A percentile compares a stretch with the other conserved stretches of the same genome.
phyloP scores from a whole-genome alignment of 1,139 yeast genomes.

The Debaryomyces singareniensis region DNA sequence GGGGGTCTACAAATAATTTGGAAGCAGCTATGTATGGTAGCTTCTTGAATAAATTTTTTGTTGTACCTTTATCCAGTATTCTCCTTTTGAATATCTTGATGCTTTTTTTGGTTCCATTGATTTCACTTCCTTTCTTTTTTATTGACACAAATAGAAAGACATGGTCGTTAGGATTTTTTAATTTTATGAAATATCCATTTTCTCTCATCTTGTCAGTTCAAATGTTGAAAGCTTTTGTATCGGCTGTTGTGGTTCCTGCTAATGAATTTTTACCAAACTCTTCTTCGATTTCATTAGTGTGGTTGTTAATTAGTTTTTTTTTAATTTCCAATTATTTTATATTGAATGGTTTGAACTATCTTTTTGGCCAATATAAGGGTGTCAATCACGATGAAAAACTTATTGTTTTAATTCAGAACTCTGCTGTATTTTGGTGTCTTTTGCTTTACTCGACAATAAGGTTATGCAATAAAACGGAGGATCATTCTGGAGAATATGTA shows the following conservation, averaged over 20 bases:
- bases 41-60: slow-evolving; percentile 53
- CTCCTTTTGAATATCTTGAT: slow-evolving; percentile 43
- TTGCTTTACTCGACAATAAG: slow-evolving; percentile 43
- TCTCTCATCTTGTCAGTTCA: slow-evolving; percentile 41
- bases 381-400: slow-evolving; percentile 67
- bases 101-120: slow-evolving; percentile 49
- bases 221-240: slow-evolving; percentile 28
- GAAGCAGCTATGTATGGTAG: slow-evolving; percentile 59
- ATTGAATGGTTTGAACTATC: slow-evolving; percentile 37
- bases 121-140: slow-evolving; percentile 42
- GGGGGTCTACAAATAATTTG: slow-evolving; percentile 3
- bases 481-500: slow-evolving; percentile 58
- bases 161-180: slow-evolving; percentile 42
- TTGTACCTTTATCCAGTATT: slow-evolving; percentile 43
- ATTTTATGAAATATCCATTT: slow-evolving; percentile 47
- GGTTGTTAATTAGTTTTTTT: slow-evolving; percentile 42
- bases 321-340: slow-evolving; percentile 50
- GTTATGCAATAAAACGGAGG: slow-evolving; percentile 34
- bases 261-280: slow-evolving; percentile 62
- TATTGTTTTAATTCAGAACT: slow-evolving; percentile 52
- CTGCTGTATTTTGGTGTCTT: slow-evolving; percentile 50
- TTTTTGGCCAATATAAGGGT: slow-evolving; percentile 44
- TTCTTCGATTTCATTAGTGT: slow-evolving; percentile 28
- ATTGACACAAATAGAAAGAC: slow-evolving; percentile 40
- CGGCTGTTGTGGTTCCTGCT: slow-evolving; percentile 20